These are phyloP conservation scores for Naganishia kalamii DNA, from an alignment of 768 basidiomycete genomes.

Conservation along the genomic window DNA sequence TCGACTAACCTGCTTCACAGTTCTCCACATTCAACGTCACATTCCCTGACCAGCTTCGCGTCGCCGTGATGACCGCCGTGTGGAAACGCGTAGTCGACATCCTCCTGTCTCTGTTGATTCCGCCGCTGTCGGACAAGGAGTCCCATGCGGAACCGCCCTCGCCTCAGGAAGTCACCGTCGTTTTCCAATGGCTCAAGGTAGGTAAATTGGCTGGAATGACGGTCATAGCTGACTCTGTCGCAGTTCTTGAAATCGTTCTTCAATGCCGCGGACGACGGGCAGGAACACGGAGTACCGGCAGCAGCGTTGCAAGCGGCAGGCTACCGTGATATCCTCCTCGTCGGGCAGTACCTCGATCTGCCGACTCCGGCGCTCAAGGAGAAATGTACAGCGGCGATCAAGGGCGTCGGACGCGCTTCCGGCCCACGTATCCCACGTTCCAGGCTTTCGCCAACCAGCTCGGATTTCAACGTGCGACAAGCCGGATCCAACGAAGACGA, in stretches of 20 bases:
- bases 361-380: conserved; percentile 39
- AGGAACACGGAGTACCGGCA: conserved; percentile 43
- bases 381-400: conserved; percentile 36
- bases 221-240: not conserved
- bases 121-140: conserved; percentile 41
- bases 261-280: conserved; percentile 40
- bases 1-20: conserved; percentile 23
- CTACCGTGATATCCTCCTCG: conserved; percentile 42
- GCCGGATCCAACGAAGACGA: conserved; percentile 28
- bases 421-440: not conserved
- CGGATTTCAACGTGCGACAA: conserved; percentile 6
- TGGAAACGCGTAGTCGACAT: conserved; percentile 41
- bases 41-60: conserved; percentile 29
- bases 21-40: conserved; percentile 43
- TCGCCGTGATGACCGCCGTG: conserved; percentile 33
- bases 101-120: conserved; percentile 40
- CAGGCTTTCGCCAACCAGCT: not conserved
- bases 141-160: conserved; percentile 17
- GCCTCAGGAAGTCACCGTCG: conserved; percentile 37
- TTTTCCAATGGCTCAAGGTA: conserved; percentile 45
- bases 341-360: conserved; percentile 44
- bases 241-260: conserved; percentile 41
- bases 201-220: not conserved
- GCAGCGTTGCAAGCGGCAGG: conserved; percentile 30
- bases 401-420: conserved; percentile 27